Percentiles rank a stretch among this genome's conserved stretches.
Evolutionary conservation across 2,329 filamentous ascomycete species (phyloP).

Genomic region (Aspergillus sp.): DNA sequence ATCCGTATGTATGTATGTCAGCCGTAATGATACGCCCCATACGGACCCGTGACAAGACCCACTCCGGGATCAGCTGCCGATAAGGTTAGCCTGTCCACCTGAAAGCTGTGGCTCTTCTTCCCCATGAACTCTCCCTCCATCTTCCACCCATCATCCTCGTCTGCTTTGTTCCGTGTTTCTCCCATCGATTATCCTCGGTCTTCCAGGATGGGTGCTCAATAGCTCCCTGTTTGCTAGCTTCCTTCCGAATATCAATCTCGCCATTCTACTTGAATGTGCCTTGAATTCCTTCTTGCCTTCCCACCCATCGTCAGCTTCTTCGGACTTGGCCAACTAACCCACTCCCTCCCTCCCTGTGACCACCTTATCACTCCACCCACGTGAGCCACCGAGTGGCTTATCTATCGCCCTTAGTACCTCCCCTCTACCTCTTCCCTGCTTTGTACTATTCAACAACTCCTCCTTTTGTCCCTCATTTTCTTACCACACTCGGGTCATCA

Average conservation of each 20-base stretch:
- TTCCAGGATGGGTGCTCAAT: conserved; percentile 18
- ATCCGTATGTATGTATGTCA: too few species aligned
- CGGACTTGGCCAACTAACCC: not conserved
- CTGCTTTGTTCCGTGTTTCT: not conserved
- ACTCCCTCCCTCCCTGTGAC: not conserved
- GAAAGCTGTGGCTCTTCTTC: not conserved
- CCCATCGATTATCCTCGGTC: not conserved
- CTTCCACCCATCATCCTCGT: not conserved
- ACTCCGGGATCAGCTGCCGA: conserved; percentile 9
- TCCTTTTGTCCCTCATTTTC: conserved; percentile 4
- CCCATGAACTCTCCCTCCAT: not conserved
- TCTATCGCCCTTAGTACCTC: not conserved
- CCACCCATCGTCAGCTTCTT: not conserved
- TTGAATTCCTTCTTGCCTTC: conserved; percentile 7
- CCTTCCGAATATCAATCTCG: not conserved
- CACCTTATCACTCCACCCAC: not conserved
- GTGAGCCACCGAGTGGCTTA: not conserved
- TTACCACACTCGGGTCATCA: conserved; percentile 39
- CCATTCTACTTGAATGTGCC: not conserved
- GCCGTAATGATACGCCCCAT: not conserved
- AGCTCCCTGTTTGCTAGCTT: not conserved
- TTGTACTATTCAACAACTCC: not conserved
- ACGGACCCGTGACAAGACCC: not conserved
- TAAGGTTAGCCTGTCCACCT: not conserved
- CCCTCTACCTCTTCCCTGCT: not conserved